Percentiles rank a stretch among this genome's conserved stretches.
phyloP scores from a whole-genome alignment of 2,329 filamentous ascomycete genomes.

The Magnaporthiopsis incrustans region DNA sequence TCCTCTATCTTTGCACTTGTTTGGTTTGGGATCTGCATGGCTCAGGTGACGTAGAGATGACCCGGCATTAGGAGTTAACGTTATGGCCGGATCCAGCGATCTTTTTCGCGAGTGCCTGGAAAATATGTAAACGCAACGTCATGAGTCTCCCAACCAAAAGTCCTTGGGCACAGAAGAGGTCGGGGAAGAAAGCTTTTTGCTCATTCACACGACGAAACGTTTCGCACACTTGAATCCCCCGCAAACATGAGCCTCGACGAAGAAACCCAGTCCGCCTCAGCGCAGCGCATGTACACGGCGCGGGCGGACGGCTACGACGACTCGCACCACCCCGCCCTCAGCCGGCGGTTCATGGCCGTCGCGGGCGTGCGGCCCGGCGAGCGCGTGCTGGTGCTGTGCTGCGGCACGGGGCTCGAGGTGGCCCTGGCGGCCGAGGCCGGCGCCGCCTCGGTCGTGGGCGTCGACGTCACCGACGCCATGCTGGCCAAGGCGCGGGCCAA shows the following conservation, averaged over 20 bases:
- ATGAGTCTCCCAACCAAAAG: too few relatives aligned
- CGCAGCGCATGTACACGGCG: slow-evolving; percentile 23
- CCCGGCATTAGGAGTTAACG: too few relatives aligned
- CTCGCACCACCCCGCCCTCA: slow-evolving; percentile 26
- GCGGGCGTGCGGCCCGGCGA: slow-evolving; percentile 18
- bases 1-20: too few relatives aligned
- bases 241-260: neutral
- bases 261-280: slow-evolving; percentile 13
- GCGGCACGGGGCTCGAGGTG: slow-evolving; percentile 25
- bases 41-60: too few relatives aligned
- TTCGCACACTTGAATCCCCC: too few relatives aligned
- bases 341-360: slow-evolving; percentile 21
- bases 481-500: slow-evolving; percentile 18
- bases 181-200: too few relatives aligned
- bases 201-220: too few relatives aligned
- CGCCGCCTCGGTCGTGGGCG: slow-evolving; percentile 19
- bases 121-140: too few relatives aligned
- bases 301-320: slow-evolving; percentile 24
- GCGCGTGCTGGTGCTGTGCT: slow-evolving; percentile 23
- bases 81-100: too few relatives aligned
- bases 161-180: too few relatives aligned
- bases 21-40: too few relatives aligned
- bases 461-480: slow-evolving; percentile 26
- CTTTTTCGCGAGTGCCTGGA: too few relatives aligned
- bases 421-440: slow-evolving; percentile 21